A percentile compares a stretch with the other conserved stretches of the same genome.
Conservation (phyloP, 306 rosid species). For the Heteromeles arbutifolia region DNA sequence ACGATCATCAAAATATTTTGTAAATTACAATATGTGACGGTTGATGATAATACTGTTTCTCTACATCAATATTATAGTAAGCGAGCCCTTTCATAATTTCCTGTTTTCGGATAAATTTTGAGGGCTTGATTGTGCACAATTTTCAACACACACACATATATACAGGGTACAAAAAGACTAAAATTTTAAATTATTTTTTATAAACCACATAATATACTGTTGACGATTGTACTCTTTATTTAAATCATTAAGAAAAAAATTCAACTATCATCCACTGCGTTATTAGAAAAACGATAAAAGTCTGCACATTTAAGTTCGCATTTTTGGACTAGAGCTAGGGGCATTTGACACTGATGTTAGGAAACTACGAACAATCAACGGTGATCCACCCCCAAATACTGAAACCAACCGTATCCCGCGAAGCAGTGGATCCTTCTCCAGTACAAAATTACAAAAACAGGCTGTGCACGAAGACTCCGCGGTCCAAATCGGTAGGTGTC, state of each 20-base stretch:
- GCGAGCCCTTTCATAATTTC: neutral
- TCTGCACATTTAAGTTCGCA: neutral
- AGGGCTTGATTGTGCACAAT: neutral
- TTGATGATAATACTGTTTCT: too few relatives aligned
- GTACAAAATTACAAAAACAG: neutral
- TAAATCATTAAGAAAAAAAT: too few relatives aligned
- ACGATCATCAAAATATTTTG: too few relatives aligned
- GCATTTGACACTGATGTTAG: neutral
- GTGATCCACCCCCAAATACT: neutral
- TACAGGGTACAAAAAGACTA: rapidly evolving
- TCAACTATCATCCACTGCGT: rapidly evolving
- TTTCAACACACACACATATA: too few relatives aligned
- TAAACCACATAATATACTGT: too few relatives aligned
- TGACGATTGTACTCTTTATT: too few relatives aligned
- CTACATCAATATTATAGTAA: too few relatives aligned
- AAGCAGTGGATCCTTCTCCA: neutral
- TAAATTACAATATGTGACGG: too few relatives aligned
- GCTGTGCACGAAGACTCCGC: constrained; percentile 10
- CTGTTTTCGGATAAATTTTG: neutral
- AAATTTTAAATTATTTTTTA: too few relatives aligned
- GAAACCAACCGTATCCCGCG: neutral
- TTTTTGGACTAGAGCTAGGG: neutral
- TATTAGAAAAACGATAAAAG: neutral
- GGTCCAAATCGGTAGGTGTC: constrained; percentile 41
- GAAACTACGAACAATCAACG: neutral